Evolutionary conservation across 2,329 filamentous ascomycete genomes (phyloP).

Genomic region (Lasiodiplodia theobromae): DNA sequence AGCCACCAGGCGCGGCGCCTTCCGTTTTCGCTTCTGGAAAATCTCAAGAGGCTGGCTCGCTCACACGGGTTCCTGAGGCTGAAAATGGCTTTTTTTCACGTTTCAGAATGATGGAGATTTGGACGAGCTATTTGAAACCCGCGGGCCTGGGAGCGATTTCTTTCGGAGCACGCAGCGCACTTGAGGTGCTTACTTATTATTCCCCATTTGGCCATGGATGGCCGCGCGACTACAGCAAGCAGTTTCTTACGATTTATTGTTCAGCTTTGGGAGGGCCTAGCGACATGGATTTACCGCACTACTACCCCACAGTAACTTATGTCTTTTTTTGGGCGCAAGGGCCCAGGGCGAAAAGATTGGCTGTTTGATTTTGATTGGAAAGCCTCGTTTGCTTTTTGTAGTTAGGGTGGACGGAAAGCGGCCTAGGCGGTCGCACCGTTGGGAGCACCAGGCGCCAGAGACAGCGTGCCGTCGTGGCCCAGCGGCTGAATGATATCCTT

Average conservation of each 20-base stretch:
- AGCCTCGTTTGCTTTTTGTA: slow-evolving; percentile 23
- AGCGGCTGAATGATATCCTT: slow-evolving; percentile 22
- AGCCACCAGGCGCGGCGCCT: not conserved
- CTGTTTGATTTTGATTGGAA: slow-evolving; percentile 23
- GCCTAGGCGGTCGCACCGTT: not conserved
- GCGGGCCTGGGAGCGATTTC: not conserved
- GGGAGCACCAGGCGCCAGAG: slow-evolving; percentile 10
- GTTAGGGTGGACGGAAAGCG: slow-evolving; percentile 9
- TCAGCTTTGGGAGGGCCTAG: slow-evolving; percentile 21
- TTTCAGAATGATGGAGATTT: slow-evolving; percentile 23
- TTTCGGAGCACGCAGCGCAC: slow-evolving; percentile 16
- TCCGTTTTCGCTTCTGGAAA: slow-evolving; percentile 25
- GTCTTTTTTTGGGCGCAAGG: slow-evolving; percentile 10
- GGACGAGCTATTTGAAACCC: slow-evolving; percentile 22
- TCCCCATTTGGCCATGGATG: slow-evolving; percentile 4
- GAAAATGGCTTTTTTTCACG: slow-evolving; percentile 19
- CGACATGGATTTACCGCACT: slow-evolving; percentile 13
- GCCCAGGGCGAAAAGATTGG: slow-evolving; percentile 23
- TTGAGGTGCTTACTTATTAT: slow-evolving; percentile 13
- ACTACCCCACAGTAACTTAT: slow-evolving; percentile 19
- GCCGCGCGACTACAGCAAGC: slow-evolving; percentile 17
- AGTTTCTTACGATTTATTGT: slow-evolving; percentile 23
- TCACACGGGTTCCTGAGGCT: slow-evolving; percentile 25
- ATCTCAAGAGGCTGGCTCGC: slow-evolving; percentile 29
- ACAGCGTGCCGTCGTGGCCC: not conserved